Percentiles rank a stretch among this genome's conserved stretches.
Evolutionary conservation across 345 rosid species (phyloP).

Genomic region (Gossypium sturtianum): DNA sequence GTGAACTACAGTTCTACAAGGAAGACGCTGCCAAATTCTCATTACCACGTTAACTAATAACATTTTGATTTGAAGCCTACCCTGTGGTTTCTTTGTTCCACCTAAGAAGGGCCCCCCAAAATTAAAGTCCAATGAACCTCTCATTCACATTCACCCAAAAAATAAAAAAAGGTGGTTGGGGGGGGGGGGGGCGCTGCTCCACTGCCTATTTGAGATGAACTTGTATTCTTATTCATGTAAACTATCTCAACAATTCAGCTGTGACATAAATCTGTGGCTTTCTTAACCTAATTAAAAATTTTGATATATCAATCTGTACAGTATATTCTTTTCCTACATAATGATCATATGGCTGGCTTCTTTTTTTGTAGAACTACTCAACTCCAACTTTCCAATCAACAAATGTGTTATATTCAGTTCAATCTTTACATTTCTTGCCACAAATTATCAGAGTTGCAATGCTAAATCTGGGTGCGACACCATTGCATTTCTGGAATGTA

Average conservation of each 20-base stretch:
- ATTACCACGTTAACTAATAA: no score
- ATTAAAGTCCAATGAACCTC: no score
- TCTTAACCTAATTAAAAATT: neutral
- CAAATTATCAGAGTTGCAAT: slow-evolving; percentile 55
- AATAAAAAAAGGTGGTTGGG: no score
- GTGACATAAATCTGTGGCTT: neutral
- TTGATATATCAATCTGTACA: slow-evolving; percentile 24
- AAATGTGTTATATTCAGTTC: no score
- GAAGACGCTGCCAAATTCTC: no score
- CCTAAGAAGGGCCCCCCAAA: no score
- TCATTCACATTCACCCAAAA: no score
- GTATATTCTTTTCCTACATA: neutral
- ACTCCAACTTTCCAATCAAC: slow-evolving; percentile 1
- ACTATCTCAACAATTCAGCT: neutral
- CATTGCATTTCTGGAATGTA: slow-evolving; percentile 23
- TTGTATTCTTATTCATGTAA: no score
- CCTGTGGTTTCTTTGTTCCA: no score
- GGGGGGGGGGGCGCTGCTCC: neutral
- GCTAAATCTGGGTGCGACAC: slow-evolving; percentile 71
- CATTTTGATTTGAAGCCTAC: no score
- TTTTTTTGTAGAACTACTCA: neutral
- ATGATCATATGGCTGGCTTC: neutral
- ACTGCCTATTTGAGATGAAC: neutral
- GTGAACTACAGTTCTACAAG: no score
- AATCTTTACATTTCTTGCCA: no score